Conservation (phyloP, 768 basidiomycete genomes). For the Kwoniella shandongensis region DNA sequence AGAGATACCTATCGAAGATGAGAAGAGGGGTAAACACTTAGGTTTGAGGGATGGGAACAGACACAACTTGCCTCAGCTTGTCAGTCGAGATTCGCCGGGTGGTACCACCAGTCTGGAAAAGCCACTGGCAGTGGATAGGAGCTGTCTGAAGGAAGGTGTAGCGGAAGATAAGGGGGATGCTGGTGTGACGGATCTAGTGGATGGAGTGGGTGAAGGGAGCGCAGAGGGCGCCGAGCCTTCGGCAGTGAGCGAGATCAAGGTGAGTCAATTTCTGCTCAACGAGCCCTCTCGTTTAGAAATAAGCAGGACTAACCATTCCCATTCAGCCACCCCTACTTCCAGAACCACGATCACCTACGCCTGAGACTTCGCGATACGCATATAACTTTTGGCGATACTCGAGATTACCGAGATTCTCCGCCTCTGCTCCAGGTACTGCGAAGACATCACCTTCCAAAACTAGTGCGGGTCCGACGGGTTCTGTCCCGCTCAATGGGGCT, state of each 20-base stretch:
- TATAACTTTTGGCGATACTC: conserved; percentile 34
- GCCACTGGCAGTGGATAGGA: conserved; percentile 34
- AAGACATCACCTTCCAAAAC: conserved; percentile 20
- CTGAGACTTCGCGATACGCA: conserved; percentile 15
- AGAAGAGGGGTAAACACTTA: conserved; percentile 34
- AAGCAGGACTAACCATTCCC: too few species aligned
- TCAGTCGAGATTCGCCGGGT: conserved; percentile 5
- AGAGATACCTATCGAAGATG: conserved; percentile 55
- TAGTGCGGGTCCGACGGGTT: neutral
- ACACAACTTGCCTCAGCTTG: conserved; percentile 33
- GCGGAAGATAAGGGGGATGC: neutral
- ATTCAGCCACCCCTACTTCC: conserved; percentile 6
- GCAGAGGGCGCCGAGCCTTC: conserved; percentile 1
- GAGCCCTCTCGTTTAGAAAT: too few species aligned
- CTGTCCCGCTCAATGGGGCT: too few species aligned
- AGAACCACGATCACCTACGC: conserved; percentile 7
- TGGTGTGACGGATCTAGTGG: neutral
- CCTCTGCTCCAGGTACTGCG: conserved; percentile 12
- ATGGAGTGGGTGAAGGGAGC: neutral
- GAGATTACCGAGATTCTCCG: conserved; percentile 20
- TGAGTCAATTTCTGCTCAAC: too few species aligned
- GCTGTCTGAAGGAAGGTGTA: conserved; percentile 15
- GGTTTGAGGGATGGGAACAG: conserved; percentile 18
- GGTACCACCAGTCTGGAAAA: conserved; percentile 21
- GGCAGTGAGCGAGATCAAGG: conserved; percentile 11